Base-by-base conservation (phyloP, 78 protist genomes). In the Trichosphaerium sp. region DNA sequence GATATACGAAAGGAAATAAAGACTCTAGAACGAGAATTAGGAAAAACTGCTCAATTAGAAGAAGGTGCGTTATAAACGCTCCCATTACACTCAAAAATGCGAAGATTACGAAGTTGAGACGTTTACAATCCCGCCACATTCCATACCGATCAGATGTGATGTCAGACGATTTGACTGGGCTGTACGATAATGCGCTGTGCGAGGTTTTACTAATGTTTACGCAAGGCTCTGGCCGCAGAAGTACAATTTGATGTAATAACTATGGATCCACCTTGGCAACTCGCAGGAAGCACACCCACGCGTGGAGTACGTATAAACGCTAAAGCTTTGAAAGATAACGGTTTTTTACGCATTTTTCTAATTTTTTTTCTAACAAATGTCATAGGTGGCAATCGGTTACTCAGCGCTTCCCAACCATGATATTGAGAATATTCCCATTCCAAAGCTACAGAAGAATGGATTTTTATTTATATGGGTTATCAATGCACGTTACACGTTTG, bases 221-320 rank as follows among this genome's bases (percentile, higher is more conserved):
- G 59, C 42, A 14, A 65, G 8, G 66, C 83, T 8, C 8, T 78
- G 48, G 73, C 56, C 40, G 25, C 25, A 25, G 59, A 10, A 4
- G 40, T 15, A 4, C 69, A 76, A 43, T 83, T 83, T 52, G 88
- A 83, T 37, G 75, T 65, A 34, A 83, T 83, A 54, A 43, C 59
- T 40, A 83, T 83, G 88, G 88, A 83, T 55, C 88, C 88, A 1
- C 88, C 88, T 0, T 83, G 88, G 88, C 85, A 77, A 37, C 61
- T 83, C n/a, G 84, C 88, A 5, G 44, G 41, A 21, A 5, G 72
- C 3, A 23, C 28, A 4, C 88, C 88, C n/a, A 83, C 85, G 12
- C 72, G 88, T 2, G 88, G 88, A 21, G 85, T 77, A 34, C 1
- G 76, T 72, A 10, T n/a, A 8, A n/a, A n/a, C n/a, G n/a, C n/a